Evolutionary conservation across 1,284 basidiomycete genomes (phyloP), one percentile per base, ranked within the genome.

Genomic region (Malassezia vespertilionis): DNA sequence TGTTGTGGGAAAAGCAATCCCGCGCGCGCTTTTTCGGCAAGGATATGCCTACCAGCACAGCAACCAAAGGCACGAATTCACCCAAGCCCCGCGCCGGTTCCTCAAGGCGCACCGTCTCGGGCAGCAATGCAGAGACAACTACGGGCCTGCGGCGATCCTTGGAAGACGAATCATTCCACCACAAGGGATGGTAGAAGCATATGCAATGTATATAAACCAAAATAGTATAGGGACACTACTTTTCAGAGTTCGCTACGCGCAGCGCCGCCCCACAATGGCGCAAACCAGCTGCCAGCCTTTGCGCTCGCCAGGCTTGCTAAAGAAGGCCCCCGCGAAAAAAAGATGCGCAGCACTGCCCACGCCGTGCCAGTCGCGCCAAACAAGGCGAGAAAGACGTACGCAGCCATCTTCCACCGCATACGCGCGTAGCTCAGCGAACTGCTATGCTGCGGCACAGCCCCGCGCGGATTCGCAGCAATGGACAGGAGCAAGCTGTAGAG

Each of bases 401-500:
- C 32, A n/a, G 28, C 28, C 1, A 28, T 22, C 5, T 38, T 34
- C 50, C 50, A 52, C 12, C 21, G 44, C n/a, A 43, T 10, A 12
- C 45, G 50, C 11, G 37, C 40, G 17, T 39, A 56, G 45, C 52
- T 53, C 21, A 61, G 57, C 21, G 56, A 54, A 21, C 52, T 54
- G 33, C 50, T 46, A 22, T 48, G 46, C n/a, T 52, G 52, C 20
- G 58, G 61, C 21, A 63, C 56, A 2, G 66, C 64, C 3, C 63
- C 64, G 32, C 58, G 60, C 10, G 64, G 56, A 41, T 69, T 57
- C 22, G 60, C 52, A 5, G 86, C 88, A 63, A 87, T 82, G 46
- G 78, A 75, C 65, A 84, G 86, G 54, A 90, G 83, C 27, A 80
- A 80, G 61, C 84, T 81, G 76, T 86, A 90, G 26, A 91, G 79